phyloP scores from a whole-genome alignment of 257 asterid genomes.

The Scutellaria barbata region DNA sequence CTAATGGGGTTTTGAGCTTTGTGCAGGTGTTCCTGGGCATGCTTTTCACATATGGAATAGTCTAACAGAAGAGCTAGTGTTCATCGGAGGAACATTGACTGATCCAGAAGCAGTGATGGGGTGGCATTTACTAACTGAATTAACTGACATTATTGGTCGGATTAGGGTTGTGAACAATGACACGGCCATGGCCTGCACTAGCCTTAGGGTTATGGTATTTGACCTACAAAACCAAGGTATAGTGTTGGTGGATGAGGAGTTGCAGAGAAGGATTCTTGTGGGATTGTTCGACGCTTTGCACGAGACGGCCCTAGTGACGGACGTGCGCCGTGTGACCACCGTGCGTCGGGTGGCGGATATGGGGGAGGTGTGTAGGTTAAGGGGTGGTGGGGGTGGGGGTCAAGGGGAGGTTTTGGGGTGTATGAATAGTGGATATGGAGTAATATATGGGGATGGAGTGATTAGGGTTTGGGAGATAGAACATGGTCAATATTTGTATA shows the following conservation, averaged over 20 bases:
- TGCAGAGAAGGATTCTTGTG: constrained; percentile 49
- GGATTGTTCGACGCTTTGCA: constrained; percentile 57
- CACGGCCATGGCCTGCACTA: constrained; percentile 71
- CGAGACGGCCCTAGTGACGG: constrained; percentile 44
- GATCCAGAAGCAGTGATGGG: constrained; percentile 88
- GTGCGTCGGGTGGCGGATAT: constrained; percentile 49
- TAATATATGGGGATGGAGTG: constrained; percentile 51
- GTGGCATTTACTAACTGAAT: constrained; percentile 72
- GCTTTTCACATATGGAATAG: constrained; percentile 82
- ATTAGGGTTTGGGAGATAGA: constrained; percentile 79
- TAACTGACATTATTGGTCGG: constrained; percentile 64
- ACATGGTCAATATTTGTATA: constrained; percentile 57
- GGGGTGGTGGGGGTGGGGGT: constrained; percentile 47
- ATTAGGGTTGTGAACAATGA: constrained; percentile 54
- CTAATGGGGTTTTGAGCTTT: background rate
- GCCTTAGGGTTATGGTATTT: constrained; percentile 49
- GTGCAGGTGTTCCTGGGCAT: constrained; percentile 75
- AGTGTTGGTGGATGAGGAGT: constrained; percentile 50
- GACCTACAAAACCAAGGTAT: constrained; percentile 60
- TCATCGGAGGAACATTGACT: constrained; percentile 73
- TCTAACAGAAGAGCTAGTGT: constrained; percentile 67
- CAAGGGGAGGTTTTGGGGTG: constrained; percentile 59
- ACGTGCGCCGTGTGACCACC: constrained; percentile 48
- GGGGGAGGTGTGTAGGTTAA: constrained; percentile 57
- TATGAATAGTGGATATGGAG: constrained; percentile 69